These are phyloP conservation scores for Citrus australasica DNA, from an alignment of 345 rosid genomes.

Conservation along the genomic window DNA sequence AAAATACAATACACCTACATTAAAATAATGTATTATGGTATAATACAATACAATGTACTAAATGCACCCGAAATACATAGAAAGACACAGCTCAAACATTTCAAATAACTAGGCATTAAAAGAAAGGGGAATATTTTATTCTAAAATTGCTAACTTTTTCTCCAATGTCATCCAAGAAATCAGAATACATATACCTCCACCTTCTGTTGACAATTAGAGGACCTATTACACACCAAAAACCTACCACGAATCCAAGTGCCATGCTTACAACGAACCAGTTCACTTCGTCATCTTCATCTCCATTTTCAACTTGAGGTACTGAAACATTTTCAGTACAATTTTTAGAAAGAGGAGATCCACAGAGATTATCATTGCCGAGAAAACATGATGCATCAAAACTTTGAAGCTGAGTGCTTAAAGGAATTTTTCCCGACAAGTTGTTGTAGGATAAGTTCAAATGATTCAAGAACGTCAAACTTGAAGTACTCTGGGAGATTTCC, in stretches of 20 bases:
- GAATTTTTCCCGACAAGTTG: background rate
- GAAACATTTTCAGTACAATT: background rate
- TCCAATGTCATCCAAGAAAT: background rate
- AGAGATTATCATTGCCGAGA: background rate
- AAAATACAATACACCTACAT: rapidly evolving
- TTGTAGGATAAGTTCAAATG: background rate
- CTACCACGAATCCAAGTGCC: no score
- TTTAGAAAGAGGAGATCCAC: background rate
- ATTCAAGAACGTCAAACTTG: background rate
- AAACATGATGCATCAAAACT: background rate
- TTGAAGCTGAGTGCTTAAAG: background rate
- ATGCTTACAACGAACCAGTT: no score
- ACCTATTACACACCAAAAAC: no score
- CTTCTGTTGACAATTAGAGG: no score
- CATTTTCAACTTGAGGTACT: no score
- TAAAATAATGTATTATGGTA: no score
- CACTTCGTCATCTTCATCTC: no score
- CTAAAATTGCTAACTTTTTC: background rate
- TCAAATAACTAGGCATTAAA: no score
- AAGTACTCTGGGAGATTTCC: background rate
- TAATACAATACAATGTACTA: rapidly evolving
- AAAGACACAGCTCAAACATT: no score
- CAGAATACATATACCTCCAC: no score
- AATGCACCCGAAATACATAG: rapidly evolving
- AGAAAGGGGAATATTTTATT: no score